Base-by-base conservation (phyloP, 306 rosid species). In the Begonia loranthoides region DNA sequence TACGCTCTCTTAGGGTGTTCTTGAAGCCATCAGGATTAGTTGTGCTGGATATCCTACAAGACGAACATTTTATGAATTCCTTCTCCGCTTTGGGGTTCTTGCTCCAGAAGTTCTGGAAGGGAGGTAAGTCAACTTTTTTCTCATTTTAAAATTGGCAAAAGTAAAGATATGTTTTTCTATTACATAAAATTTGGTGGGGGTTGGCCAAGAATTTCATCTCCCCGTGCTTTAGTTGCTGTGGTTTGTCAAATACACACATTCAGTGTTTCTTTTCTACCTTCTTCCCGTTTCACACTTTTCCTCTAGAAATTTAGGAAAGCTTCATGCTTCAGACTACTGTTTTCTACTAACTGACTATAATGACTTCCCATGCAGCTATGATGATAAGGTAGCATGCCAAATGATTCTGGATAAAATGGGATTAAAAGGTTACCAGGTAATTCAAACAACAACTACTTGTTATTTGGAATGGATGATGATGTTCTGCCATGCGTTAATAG, bases 41-140 rank as follows among this genome's bases (percentile, higher is more conserved):
- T 92, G 99, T 73, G 99, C 99, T 77, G 99, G 99, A 69, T 92
- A 92, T 81, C 96, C 99, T 64, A 92, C 99, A 13, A 78, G 96
- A 56, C 73, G 96, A 46, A 92, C 93, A 50, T 92, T 92, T 72
- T 87, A 92, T 62, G 99, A 92, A 73, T 92, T 87, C 65, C 99
- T 92, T 68, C 68, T 74, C 56, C 89, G 99, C 65, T 92, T 92
- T 75, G 94, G 96, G 60, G 96, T 92, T 66, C 99, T 92, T 75
- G 88, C 94, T 57, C 99, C 96, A 17, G 99, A 87, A 67, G 93
- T 76, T 71, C 62, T 92, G 73, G 99, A 92, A 14, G 99, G 95
- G 66, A 92, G 71, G 99, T 87, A 83, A 80, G 90, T 73, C 51
- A 15, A 58, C 41, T 13, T 45, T 28, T 43, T 55, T 9, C 24